Evolutionary conservation across 2,329 filamentous ascomycete genomes (phyloP).

Genomic region (Fusarium pseudonygamai): DNA sequence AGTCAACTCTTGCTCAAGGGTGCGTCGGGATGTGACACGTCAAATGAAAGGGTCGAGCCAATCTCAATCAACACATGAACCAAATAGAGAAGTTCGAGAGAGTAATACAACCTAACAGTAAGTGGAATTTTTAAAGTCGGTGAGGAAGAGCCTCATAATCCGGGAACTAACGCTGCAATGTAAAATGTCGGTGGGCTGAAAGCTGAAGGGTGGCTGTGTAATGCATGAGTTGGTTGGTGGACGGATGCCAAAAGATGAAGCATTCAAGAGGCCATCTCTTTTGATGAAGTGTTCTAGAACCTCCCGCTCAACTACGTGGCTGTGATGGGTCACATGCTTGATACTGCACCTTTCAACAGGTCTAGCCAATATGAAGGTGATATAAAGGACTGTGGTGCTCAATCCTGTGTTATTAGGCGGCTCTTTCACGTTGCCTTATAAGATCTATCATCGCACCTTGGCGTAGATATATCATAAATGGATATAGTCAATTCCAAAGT

Average conservation of each 20-base stretch:
- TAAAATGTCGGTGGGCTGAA: background rate
- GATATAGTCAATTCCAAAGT: background rate
- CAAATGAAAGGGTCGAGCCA: too few relatives aligned
- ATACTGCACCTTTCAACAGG: rapidly evolving
- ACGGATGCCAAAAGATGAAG: background rate
- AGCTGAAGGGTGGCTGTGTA: background rate
- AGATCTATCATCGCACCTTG: background rate
- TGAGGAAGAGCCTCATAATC: background rate
- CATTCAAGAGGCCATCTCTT: background rate
- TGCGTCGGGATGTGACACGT: too few relatives aligned
- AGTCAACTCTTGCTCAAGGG: too few relatives aligned
- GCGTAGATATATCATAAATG: background rate
- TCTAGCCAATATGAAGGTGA: background rate
- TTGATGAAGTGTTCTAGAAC: background rate
- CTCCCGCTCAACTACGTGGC: rapidly evolving
- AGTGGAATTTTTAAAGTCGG: background rate
- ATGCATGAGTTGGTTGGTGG: background rate
- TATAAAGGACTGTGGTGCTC: rapidly evolving
- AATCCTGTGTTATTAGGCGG: background rate
- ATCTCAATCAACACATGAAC: too few relatives aligned
- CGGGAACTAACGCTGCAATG: background rate
- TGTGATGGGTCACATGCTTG: rapidly evolving
- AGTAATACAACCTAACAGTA: too few relatives aligned
- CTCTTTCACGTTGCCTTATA: background rate
- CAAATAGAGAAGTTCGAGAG: too few relatives aligned